Evolutionary conservation across 2,329 filamentous ascomycete genomes (phyloP), one percentile per base, ranked within the genome.

Genomic region (Monilinia aucupariae): DNA sequence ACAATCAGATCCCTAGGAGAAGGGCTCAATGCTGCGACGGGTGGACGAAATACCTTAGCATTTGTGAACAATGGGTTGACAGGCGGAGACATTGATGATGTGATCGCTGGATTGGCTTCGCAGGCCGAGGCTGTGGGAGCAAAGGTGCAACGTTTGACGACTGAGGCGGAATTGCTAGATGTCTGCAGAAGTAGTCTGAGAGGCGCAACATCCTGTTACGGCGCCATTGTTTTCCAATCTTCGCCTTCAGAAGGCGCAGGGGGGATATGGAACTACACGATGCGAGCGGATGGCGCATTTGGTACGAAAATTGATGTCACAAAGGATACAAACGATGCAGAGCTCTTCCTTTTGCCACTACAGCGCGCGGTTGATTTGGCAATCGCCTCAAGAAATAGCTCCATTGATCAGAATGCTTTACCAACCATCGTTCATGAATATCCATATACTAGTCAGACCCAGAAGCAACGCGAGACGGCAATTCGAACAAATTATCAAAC

Each of bases 231-330:
- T 5, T 93, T 96, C 76, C 79, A 85, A 61, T 87, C 87, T 0
- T 96, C 90, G 6, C 90, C 91, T 0, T 80, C 76, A 1, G 87
- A 94, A 76, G 90, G 90, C 12, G 66, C 74, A 0, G 82, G 81
- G 8, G 82, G 82, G 1, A 75, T 83, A 51, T 96, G 92, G 92
- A 96, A 94, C 75, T 97, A 96, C 72, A 92, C 90, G 0, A 79
- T 96, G 32, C 81, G 90, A 63, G 86, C 86, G 3, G 92, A 96
- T 72, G 87, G 87, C 43, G 80, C 85, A 0, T 80, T 96, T 63
- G 86, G 87, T 25, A 74, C 76, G 9, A 83, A 81, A 61, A 85
- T 96, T 65, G 81, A 87, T 67, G 82, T 88, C 37, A 79, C 86
- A 41, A 78, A 79, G n/a, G 75, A 80, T 51, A 80, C 81, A 67